These are phyloP conservation scores for Ramularia collo-cygni DNA, from an alignment of 2,329 filamentous ascomycete species.

Conservation along the genomic window DNA sequence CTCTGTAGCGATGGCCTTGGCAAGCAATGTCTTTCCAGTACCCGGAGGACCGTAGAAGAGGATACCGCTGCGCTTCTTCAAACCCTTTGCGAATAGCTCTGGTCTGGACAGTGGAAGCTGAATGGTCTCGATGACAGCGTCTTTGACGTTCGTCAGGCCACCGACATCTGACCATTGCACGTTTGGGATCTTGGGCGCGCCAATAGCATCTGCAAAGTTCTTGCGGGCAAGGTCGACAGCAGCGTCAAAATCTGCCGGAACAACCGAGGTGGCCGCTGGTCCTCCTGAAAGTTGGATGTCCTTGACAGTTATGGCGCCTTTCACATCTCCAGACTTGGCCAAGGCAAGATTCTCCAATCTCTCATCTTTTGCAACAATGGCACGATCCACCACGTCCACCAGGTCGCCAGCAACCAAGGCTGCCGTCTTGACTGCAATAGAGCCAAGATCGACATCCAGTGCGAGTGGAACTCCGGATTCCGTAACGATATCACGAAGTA, in stretches of 20 bases:
- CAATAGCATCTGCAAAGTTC: conserved; percentile 96
- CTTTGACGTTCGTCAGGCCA: conserved; percentile 87
- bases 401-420: conserved; percentile 87
- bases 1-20: conserved; percentile 88
- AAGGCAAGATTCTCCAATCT: conserved; percentile 68
- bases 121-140: conserved; percentile 94
- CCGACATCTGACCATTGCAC: conserved; percentile 96
- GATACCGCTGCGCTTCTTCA: conserved; percentile 95
- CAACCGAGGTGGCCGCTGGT: conserved; percentile 67
- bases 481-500: conserved; percentile 70
- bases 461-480: conserved; percentile 71
- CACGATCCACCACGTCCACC: conserved; percentile 88
- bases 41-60: conserved; percentile 87
- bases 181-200: conserved; percentile 95
- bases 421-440: conserved; percentile 89
- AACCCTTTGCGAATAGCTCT: conserved; percentile 90
- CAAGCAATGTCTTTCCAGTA: conserved; percentile 85
- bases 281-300: conserved; percentile 89
- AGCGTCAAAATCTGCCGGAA: conserved; percentile 77
- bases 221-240: conserved; percentile 93
- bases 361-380: conserved; percentile 66
- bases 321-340: conserved; percentile 32
- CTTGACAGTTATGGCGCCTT: conserved; percentile 49
- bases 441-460: conserved; percentile 72
- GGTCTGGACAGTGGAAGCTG: conserved; percentile 85